Conservation (phyloP, 805 yeast species). For the Blastobotrys mokoenaii region DNA sequence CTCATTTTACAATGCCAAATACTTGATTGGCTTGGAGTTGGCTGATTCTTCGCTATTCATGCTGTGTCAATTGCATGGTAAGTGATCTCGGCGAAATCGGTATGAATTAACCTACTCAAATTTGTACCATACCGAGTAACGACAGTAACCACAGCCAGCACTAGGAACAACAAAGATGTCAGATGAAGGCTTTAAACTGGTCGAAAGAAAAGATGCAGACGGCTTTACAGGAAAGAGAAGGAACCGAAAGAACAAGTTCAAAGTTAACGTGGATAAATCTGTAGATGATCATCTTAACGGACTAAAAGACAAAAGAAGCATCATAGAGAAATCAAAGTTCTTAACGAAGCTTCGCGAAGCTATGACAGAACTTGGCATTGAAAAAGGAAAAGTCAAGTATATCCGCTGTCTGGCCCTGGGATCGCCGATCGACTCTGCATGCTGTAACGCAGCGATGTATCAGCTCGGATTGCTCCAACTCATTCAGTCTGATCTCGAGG, state of each 20-base stretch:
- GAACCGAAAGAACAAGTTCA: constrained; percentile 1
- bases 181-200: constrained; percentile 4
- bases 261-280: not conserved
- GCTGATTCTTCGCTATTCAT: no score
- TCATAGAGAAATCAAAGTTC: constrained; percentile 3
- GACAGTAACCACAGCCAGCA: no score
- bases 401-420: constrained; percentile 72
- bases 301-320: not conserved
- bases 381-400: not conserved
- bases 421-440: constrained; percentile 39
- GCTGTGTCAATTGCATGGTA: no score
- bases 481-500: constrained; percentile 26
- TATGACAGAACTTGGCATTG: not conserved
- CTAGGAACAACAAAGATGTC: no score
- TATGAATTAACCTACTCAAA: no score
- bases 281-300: not conserved
- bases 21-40: no score
- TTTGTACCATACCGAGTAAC: no score
- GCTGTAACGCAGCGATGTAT: constrained; percentile 48
- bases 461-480: constrained; percentile 55
- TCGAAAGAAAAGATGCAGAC: not conserved
- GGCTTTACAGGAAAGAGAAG: not conserved
- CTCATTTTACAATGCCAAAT: no score
- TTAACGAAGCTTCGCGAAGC: not conserved
- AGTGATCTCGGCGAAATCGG: no score